Evolutionary conservation across 1,139 yeast species (phyloP).

Genomic region (Lodderomyces beijingensis): DNA sequence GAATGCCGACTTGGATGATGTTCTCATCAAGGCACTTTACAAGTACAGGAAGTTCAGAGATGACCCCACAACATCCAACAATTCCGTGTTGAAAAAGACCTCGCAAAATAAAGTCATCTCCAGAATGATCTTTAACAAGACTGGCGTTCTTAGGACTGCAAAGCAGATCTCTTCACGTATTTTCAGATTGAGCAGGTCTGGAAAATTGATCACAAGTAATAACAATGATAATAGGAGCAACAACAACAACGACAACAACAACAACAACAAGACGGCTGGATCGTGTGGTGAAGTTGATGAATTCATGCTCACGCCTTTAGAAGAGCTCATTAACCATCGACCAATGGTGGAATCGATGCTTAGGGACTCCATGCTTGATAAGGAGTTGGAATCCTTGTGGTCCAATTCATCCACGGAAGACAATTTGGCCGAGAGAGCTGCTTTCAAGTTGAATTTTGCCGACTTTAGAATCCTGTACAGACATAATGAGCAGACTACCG

Average conservation of each 20-base stretch:
- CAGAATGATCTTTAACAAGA: constrained; percentile 36
- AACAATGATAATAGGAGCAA: not conserved
- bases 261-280: constrained; percentile 7
- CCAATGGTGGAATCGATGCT: constrained; percentile 14
- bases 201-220: constrained; percentile 13
- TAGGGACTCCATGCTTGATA: constrained; percentile 21
- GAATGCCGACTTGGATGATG: constrained; percentile 35
- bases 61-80: constrained; percentile 20
- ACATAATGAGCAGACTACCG: constrained; percentile 3
- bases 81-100: constrained; percentile 27
- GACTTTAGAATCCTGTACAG: constrained; percentile 7
- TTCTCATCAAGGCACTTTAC: constrained; percentile 31
- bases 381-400: constrained; percentile 23
- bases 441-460: constrained; percentile 9
- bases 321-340: constrained; percentile 17
- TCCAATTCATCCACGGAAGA: constrained; percentile 25
- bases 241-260: no score
- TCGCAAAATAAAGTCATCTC: constrained; percentile 42
- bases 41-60: constrained; percentile 35
- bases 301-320: constrained; percentile 23
- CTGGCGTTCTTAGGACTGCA: constrained; percentile 35
- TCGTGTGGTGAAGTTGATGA: constrained; percentile 16
- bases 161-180: constrained; percentile 39
- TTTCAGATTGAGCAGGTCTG: constrained; percentile 21
- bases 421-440: constrained; percentile 5